Base-by-base conservation (phyloP, 2,329 filamentous ascomycete species). In the Xylaria multiplex region DNA sequence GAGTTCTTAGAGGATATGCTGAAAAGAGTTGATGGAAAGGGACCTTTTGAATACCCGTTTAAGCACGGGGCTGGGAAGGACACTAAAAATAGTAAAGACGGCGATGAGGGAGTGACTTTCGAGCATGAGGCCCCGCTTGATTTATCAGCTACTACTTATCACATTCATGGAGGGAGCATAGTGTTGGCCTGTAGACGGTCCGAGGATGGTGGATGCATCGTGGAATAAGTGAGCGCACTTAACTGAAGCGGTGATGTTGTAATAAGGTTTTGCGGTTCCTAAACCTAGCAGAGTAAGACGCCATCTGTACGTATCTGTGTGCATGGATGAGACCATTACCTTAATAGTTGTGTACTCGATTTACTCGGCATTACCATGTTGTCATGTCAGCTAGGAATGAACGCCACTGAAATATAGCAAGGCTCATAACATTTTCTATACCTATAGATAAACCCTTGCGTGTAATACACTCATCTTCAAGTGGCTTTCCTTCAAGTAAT, bases 1-100 rank as follows among this genome's bases (percentile, higher is more conserved):
- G 59, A 55, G 4, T 62, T 62, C 6, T 9, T 62, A 30, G 59
- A 48, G 30, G 59, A 62, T 16, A 55, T 62, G 50, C 16, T 62
- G 30, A 40, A 54, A 35, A 40, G 50, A 22, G 43, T 62, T 8
- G 59, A 62, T 42, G 59, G 50, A 9, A 49, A 62, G 6, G 59
- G 59, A 1, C 59, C 50, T 13, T 55, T 49, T 11, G 5, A 46
- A 32, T 62, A 62, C 22, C 59, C 59, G 0, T 48, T 42, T 7
- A 22, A 32, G n/a, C 42, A 30, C 8, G 19, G 11, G 6, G 22
- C 4, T 8, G 7, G 40, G 9, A 13, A 22, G 7, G 49, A 37
- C 11, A 37, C 1, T 8, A 4, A 37, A 37, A 37, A 37, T 13
- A 14, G 37, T 3, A 14, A 40, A 40, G 37, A 4, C 13, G 37